Evolutionary conservation across 1,139 yeast genomes (phyloP), one percentile per base, ranked within the genome.

Genomic region (Taphrina populina): DNA sequence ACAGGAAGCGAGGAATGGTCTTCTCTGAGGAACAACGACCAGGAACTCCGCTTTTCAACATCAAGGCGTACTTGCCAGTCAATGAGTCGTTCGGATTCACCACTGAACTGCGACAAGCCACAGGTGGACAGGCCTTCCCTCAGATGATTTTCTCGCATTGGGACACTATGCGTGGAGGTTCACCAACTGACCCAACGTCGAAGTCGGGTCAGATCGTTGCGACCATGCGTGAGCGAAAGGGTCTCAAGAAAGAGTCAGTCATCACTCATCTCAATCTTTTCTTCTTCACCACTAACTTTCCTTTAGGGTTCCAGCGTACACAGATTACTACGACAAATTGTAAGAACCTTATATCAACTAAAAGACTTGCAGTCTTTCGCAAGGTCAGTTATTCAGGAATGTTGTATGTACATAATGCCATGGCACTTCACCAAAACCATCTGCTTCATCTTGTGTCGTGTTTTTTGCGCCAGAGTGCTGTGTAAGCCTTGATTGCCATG

Each of bases 121-220:
- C 98, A 72, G 96, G 96, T 86, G 98, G 98, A 78, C 98, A 92
- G 83, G 98, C 98, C 76, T 92, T 92, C 97, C 98, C 98, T 80
- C 97, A 90, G 82, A 83, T 92, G 95, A 92, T 92, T 77, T 92
- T 92, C 78, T 97, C 90, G 76, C 98, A 92, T 77, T 92, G 97
- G 97, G 81, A 88, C 66, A 76, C 85, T 70, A 79, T 92, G 81
- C 39, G 36, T 13, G 71, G 74, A 68, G 95, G 96, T 77, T 94
- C 88, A 76, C 95, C 95, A 73, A 78, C 86, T 69, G 97, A 92
- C 78, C 83, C 90, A 73, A 69, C 83, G 72, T 71, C 95, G 71
- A 92, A 90, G 83, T 94, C 97, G 70, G 97, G 97, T 85, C 78
- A 77, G 68, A 87, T 92, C 74, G 96, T 87, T 71, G 70, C 73